Evolutionary conservation across 2,329 filamentous ascomycete species (phyloP), one percentile per base, ranked within the genome.

Genomic region (Grosmannia serpens): DNA sequence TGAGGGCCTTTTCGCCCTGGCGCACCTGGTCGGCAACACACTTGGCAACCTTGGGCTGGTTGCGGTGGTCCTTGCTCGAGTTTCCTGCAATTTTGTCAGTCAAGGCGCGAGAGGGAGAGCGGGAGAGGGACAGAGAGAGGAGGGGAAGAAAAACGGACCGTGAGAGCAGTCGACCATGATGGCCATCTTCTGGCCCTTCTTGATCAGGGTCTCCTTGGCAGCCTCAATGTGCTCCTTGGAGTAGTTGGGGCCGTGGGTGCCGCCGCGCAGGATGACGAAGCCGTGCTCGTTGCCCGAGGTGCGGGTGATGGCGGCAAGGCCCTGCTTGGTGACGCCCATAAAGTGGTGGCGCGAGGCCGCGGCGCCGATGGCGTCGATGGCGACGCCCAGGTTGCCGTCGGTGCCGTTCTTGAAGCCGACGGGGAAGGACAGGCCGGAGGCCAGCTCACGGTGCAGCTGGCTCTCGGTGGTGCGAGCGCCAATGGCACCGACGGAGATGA

Each of bases 401-500:
- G 94, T 99, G 62, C 94, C 94, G 74, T 99, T 99, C 84, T 99
- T 99, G 87, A 96, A 99, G 60, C 94, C 94, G 65, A 99, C 91
- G 26, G 94, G 94, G 86, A 96, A 97, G 59, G 89, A 95, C 57
- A 97, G 81, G 66, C 94, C 94, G 31, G 89, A 95, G 6, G 94
- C 94, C 62, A 99, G 83, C 77, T 99, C 94, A 63, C 94, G 87
- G 76, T 99, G 94, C 64, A 97, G 80, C 76, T 99, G 94, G 58
- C 88, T 94, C 77, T 99, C 94, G 55, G 94, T 99, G 50, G 94
- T 99, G 65, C 94, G 85, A 50, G 94, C 94, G 62, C 94, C 94
- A 69, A 99, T 95, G 60, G 94, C 94, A 61, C 94, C 94, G 29
- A 97, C 86, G 0, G 90, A 95, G 72, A 99, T 91, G 66, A 96